Percentiles rank a stretch among this genome's conserved stretches.
Conservation (phyloP, 768 basidiomycete species). For the Floccularia luteovirens region DNA sequence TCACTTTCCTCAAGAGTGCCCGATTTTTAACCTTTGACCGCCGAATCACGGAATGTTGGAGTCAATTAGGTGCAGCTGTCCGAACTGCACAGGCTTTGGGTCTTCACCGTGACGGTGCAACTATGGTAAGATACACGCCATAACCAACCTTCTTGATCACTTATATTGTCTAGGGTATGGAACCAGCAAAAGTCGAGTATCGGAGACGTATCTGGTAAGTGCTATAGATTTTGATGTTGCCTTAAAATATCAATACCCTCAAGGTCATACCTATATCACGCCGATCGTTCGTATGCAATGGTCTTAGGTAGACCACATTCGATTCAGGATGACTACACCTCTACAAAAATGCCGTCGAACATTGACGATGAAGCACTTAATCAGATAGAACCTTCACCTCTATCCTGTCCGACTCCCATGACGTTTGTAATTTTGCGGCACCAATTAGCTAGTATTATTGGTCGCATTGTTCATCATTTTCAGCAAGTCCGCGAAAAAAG, state of each 20-base stretch:
- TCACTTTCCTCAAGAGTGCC: constrained; percentile 33
- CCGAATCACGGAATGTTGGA: constrained; percentile 93
- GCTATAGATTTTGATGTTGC: neutral
- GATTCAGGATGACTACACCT: constrained; percentile 86
- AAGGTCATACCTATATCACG: constrained; percentile 87
- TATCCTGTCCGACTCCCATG: constrained; percentile 71
- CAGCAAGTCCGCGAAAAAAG: constrained; percentile 74
- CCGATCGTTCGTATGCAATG: constrained; percentile 87
- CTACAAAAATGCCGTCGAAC: constrained; percentile 70
- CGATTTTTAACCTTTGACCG: constrained; percentile 65
- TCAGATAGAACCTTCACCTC: constrained; percentile 43
- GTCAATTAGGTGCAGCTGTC: constrained; percentile 88
- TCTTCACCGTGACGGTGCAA: constrained; percentile 81
- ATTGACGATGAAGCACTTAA: constrained; percentile 51
- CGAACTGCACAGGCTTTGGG: constrained; percentile 92
- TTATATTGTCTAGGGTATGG: constrained; percentile 45
- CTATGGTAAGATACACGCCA: constrained; percentile 47
- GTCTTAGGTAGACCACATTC: constrained; percentile 87
- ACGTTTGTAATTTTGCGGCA: constrained; percentile 87
- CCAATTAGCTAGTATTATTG: constrained; percentile 76
- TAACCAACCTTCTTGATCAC: constrained; percentile 5
- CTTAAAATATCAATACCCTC: neutral
- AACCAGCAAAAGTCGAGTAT: constrained; percentile 76
- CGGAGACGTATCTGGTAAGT: constrained; percentile 80
- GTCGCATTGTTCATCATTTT: constrained; percentile 88